Evolutionary conservation across 441 rosid genomes (phyloP), one percentile per base, ranked within the genome.

Genomic region (Lepidium campestre): DNA sequence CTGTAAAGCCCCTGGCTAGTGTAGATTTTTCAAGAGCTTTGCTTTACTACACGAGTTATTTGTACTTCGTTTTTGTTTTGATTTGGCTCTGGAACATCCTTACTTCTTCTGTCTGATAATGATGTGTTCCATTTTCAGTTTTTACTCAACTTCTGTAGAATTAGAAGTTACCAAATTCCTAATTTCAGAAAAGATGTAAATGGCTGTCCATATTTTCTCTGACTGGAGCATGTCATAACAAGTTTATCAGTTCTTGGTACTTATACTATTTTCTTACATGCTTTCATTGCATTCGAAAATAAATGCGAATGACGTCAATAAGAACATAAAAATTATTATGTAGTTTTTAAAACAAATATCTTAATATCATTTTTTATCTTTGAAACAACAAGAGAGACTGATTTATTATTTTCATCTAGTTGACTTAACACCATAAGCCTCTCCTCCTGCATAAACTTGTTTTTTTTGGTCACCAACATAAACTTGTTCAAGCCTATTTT

Each of bases 381-480:
- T 31, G 15, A 27, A 47, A 42, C 34, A 57, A 65, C 25, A 22
- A 40, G 37, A 42, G 47, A 73, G 39, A 54, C 53, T 45, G 4
- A 37, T 53, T 73, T 73, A 73, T 73, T 73, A 73, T 73, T 73
- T 23, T 40, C 37, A 35, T 22, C 37, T 27, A 57, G 20, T n/a
- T 62, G 69, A 62, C 41, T n/a, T 54, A 19, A 35, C 55, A 44
- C 59, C 48, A 42, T 25, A 10, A 27, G 62, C 63, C 57, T 54
- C 49, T 35, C 49, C 56, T 66, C n/a, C 58, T 48, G 59, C 48
- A 17, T 60, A 18, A 36, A 18, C 57, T 45, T 54, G 47, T 25
- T 7, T 29, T 7, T 27, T 27, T 27, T 29, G 34, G 34, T 29
- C 34, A 29, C 2, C 34, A 29, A 7, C 34, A 29, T 29, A 7